Conservation (phyloP, 169 alveolate genomes). For the Plasmodium inui region DNA sequence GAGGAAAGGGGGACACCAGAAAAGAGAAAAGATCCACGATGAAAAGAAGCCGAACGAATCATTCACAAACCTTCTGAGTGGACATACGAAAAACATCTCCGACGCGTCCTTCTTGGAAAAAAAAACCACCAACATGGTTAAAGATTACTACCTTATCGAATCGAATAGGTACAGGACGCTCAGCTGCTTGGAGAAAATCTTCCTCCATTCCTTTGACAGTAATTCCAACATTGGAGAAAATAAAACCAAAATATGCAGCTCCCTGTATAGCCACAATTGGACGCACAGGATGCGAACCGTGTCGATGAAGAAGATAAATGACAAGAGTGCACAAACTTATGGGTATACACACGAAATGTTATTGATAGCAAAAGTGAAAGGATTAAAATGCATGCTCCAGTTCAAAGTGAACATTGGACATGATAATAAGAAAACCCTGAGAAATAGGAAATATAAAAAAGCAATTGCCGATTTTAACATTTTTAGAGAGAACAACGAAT, state of each 20-base stretch:
- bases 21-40: neutral
- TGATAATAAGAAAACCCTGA: neutral
- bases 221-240: conserved; percentile 3
- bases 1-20: neutral
- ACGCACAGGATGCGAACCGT: neutral
- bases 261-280: conserved; percentile 46
- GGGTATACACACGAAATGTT: conserved; percentile 47
- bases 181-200: conserved; percentile 73
- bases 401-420: conserved; percentile 12
- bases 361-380: neutral
- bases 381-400: conserved; percentile 11
- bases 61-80: neutral
- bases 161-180: conserved; percentile 46
- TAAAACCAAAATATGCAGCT: conserved; percentile 40
- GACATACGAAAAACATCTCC: neutral
- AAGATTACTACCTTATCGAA: conserved; percentile 14
- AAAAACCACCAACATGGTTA: neutral
- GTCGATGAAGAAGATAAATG: conserved; percentile 11
- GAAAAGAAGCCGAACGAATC: neutral
- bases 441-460: neutral
- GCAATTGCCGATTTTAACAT: conserved; percentile 44
- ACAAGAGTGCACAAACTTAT: conserved; percentile 1
- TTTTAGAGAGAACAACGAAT: conserved; percentile 60
- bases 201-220: conserved; percentile 22
- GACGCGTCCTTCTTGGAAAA: conserved; percentile 32